Base-by-base conservation (phyloP, 2,329 filamentous ascomycete species). In the Venturia aucupariae region DNA sequence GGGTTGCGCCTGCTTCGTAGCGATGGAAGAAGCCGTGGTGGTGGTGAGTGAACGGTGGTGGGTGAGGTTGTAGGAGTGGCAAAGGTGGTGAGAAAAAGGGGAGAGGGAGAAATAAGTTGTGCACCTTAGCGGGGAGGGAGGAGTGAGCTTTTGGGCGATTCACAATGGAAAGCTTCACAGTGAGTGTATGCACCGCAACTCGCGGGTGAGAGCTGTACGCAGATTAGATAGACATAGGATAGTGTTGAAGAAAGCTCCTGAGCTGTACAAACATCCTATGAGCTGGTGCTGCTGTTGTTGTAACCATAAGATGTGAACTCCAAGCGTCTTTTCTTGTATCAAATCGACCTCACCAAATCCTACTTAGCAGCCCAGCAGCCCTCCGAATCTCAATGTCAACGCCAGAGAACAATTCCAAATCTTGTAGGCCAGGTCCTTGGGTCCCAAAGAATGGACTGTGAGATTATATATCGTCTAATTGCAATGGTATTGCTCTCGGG, bases 31-130 rank as follows among this genome's bases (percentile, higher is more conserved):
- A 60, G 38, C 3, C 10, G 35, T 57, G n/a, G 51, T 8, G 51
- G 30, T 57, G 51, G 27, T 57, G 51, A 35, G 15, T 17, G 24
- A n/a, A 38, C 30, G 59, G 59, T 60, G 30, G 59, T 60, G 59
- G 59, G 15, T 27, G 59, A 44, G 35, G 38, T 27, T 60, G 35
- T 42, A 42, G 35, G 41, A 44, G 17, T 39, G 22, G 11, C 35
- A n/a, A 22, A 41, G 38, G 24, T 41, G 19, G 59, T 27, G 32
- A 44, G 17, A 60, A n/a, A 19, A n/a, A 19, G 35, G 35, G 35
- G n/a, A 15, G 59, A 60, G 15, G 2, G 27, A 17, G 17, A 42
- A 11, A 15, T 60, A 22, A 10, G 22, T 10, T 60, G 59, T 41
- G 35, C n/a, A 38, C 19, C n/a, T 60, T 60, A n/a, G 38, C 59